Percentiles rank a stretch among this genome's conserved stretches.
These are phyloP conservation scores for Pseudogymnoascus sp. DNA, from an alignment of 2,329 filamentous ascomycete species.

Conservation along the genomic window DNA sequence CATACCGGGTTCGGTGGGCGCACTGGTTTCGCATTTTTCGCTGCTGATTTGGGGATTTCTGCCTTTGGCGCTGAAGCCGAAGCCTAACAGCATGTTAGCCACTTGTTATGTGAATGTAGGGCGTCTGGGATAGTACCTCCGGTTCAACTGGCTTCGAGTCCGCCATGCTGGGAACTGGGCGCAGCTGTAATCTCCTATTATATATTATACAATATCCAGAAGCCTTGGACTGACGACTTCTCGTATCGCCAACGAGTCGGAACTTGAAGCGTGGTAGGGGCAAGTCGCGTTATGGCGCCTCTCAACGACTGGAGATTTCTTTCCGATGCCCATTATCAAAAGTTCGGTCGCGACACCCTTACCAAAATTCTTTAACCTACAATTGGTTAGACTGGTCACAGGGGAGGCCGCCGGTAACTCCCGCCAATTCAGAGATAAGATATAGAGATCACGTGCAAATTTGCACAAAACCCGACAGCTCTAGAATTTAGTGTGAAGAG, in stretches of 20 bases:
- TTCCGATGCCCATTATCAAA: background rate
- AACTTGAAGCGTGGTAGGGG: background rate
- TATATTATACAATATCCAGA: background rate
- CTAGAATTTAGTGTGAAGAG: background rate
- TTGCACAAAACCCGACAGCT: background rate
- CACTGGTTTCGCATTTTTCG: constrained; percentile 34
- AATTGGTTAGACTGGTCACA: constrained; percentile 4
- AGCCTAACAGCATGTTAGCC: constrained; percentile 15
- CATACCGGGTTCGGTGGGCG: constrained; percentile 60
- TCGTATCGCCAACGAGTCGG: background rate
- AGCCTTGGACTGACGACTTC: background rate
- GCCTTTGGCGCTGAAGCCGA: constrained; percentile 30
- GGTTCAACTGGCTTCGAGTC: constrained; percentile 19
- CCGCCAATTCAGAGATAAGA: background rate
- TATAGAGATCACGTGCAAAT: background rate
- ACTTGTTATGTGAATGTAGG: background rate
- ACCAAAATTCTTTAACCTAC: constrained; percentile 2
- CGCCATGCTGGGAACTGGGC: constrained; percentile 8
- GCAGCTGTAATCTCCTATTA: background rate
- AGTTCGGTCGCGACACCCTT: constrained; percentile 6
- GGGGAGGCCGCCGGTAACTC: background rate
- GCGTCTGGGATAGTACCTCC: constrained; percentile 10
- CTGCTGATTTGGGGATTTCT: constrained; percentile 25
- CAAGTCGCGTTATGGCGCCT: background rate
- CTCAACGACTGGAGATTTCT: background rate